Evolutionary conservation across 2,329 filamentous ascomycete genomes (phyloP), one percentile per base, ranked within the genome.

Genomic region (Rasamsonia emersonii): DNA sequence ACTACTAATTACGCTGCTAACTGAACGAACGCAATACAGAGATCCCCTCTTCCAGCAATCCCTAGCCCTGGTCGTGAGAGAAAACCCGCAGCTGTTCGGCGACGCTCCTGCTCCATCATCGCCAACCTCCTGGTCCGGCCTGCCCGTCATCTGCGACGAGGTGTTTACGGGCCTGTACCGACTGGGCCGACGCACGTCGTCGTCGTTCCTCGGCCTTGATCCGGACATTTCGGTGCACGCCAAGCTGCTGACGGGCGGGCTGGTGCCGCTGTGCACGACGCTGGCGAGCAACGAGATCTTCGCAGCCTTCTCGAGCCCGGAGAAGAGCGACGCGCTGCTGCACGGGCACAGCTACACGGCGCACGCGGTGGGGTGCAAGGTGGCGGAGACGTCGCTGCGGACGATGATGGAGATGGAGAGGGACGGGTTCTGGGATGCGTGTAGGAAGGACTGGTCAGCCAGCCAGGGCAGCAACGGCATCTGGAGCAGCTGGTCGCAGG

Each of bases 341-440:
- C 86, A 93, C 45, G 85, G 85, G 0, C 85, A 93, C 52, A 89
- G 82, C 53, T 93, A 93, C 58, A 93, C 85, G 0, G 85, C 85
- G 0, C 84, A 93, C 54, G 71, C 86, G 0, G 72, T 91, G 1
- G 86, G 85, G 0, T 93, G 84, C 45, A 74, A 80, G 26, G 82
- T 93, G 0, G 86, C 81, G 0, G 65, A 80, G n/a, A 73, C 75
- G 30, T 78, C 76, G 1, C 53, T 93, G 6, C 52, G 58, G 6
- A 66, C 67, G 23, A 73, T 89, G 68, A 53, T 64, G 26, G 47
- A 58, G 1, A 71, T 86, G 64, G 75, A 82, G 3, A 44, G 45
- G 1, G 46, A 52, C 0, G 73, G 71, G 0, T 58, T 59, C 0
- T 86, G 80, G 81, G 54, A 69, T 37, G 61, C 44, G 39, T 76